These are phyloP conservation scores for Trypanosoma caninum DNA, from an alignment of 208 protist genomes.

Conservation along the genomic window DNA sequence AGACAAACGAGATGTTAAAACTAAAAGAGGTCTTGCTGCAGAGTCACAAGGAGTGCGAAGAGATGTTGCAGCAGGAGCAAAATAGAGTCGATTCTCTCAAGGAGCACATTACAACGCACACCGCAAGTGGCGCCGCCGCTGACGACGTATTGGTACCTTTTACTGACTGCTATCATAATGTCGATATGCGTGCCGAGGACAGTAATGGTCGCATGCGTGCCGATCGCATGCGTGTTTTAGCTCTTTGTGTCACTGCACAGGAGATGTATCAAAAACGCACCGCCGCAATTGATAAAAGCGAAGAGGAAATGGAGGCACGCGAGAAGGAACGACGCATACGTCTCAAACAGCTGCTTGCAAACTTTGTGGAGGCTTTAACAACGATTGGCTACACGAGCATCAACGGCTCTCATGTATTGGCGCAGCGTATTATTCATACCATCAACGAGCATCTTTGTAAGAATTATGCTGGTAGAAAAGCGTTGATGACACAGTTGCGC, in stretches of 20 bases:
- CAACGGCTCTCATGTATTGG: slow-evolving; percentile 69
- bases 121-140: not conserved
- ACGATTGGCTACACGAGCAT: slow-evolving; percentile 72
- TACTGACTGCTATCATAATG: slow-evolving; percentile 23
- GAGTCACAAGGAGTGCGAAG: slow-evolving; percentile 40
- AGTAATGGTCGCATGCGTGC: slow-evolving; percentile 39
- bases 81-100: slow-evolving; percentile 36
- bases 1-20: slow-evolving; percentile 35
- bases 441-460: slow-evolving; percentile 61
- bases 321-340: slow-evolving; percentile 47
- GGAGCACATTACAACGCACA: slow-evolving; percentile 18
- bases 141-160: slow-evolving; percentile 5
- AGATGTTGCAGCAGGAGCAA: slow-evolving; percentile 36
- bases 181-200: slow-evolving; percentile 20
- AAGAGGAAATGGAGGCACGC: slow-evolving; percentile 29
- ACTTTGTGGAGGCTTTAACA: slow-evolving; percentile 59
- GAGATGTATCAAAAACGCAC: slow-evolving; percentile 34
- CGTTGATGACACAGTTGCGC: slow-evolving; percentile 52
- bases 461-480: slow-evolving; percentile 51
- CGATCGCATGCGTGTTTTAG: slow-evolving; percentile 52
- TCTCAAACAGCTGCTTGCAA: slow-evolving; percentile 38
- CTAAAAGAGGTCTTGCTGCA: slow-evolving; percentile 42
- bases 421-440: slow-evolving; percentile 72
- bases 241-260: slow-evolving; percentile 34
- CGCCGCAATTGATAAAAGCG: slow-evolving; percentile 31